phyloP scores from a whole-genome alignment of 2,329 filamentous ascomycete species.

The Berkeleyomyces basicola region DNA sequence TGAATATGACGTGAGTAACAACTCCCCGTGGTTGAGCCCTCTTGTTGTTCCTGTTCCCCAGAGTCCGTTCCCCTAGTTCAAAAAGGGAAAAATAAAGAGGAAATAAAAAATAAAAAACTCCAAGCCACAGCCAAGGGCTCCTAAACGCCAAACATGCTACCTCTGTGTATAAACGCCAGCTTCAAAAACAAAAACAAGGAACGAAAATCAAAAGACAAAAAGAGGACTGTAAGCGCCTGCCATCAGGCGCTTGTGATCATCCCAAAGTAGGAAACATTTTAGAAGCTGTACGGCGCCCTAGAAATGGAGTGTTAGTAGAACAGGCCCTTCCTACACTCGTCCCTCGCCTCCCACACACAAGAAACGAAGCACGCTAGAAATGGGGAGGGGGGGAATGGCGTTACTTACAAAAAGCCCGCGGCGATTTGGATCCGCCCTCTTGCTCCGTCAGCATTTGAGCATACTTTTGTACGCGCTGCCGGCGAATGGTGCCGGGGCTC shows the following conservation, averaged over 20 bases:
- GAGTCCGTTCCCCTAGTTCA: background rate
- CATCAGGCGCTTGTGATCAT: constrained; percentile 1
- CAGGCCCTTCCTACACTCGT: background rate
- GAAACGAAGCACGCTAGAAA: background rate
- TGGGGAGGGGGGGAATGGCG: background rate
- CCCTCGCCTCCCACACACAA: background rate
- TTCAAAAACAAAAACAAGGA: background rate
- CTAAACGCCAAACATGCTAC: background rate
- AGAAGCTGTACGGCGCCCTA: constrained; percentile 28
- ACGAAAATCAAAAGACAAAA: background rate
- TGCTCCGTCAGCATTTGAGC: constrained; percentile 29
- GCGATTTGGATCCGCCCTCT: constrained; percentile 14
- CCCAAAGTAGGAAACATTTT: constrained; percentile 28
- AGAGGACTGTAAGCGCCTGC: background rate
- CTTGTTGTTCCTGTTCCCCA: too few relatives aligned
- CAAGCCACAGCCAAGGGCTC: background rate
- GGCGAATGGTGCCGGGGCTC: constrained; percentile 28
- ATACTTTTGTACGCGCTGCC: constrained; percentile 28
- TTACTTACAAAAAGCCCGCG: constrained; percentile 25
- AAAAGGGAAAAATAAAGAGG: background rate
- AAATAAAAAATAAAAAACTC: background rate
- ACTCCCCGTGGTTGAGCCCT: too few relatives aligned
- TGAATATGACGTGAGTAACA: too few relatives aligned
- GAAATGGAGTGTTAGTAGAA: background rate
- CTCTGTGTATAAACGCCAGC: background rate